phyloP scores from a whole-genome alignment of 306 rosid genomes.

The Urtica urens region DNA sequence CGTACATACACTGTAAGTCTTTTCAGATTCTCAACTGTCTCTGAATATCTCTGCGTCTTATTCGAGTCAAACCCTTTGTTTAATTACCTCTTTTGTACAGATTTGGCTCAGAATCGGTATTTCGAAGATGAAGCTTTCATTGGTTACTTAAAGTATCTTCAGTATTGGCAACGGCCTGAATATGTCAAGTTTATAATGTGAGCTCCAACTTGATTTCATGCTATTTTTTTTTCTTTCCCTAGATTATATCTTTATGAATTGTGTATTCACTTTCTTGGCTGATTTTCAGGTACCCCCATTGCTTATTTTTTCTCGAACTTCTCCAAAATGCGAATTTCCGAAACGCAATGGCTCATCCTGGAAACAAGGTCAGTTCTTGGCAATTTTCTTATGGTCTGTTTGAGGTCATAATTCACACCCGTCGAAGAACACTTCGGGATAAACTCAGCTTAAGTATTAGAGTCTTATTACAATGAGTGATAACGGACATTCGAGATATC shows the following conservation, averaged over 20 bases:
- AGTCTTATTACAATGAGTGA: too few relatives aligned
- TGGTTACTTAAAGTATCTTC: slow-evolving; percentile 89
- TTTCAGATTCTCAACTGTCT: neutral
- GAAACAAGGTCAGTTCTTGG: slow-evolving; percentile 74
- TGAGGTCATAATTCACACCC: too few relatives aligned
- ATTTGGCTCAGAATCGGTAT: slow-evolving; percentile 92
- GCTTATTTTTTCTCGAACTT: slow-evolving; percentile 83
- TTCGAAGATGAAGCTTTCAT: slow-evolving; percentile 94
- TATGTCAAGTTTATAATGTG: slow-evolving; percentile 72
- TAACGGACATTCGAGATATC: too few relatives aligned
- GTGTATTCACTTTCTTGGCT: neutral
- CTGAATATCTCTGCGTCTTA: neutral
- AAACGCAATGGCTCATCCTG: slow-evolving; percentile 96
- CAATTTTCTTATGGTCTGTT: too few relatives aligned
- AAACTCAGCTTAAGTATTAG: too few relatives aligned
- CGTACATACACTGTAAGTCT: slow-evolving; percentile 76
- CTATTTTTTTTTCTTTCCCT: neutral
- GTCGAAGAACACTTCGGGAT: too few relatives aligned
- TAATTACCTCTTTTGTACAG: slow-evolving; percentile 18
- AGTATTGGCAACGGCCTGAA: slow-evolving; percentile 95
- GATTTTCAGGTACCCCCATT: slow-evolving; percentile 77
- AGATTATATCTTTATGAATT: slow-evolving; percentile 3
- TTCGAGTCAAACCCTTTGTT: neutral
- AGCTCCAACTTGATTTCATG: slow-evolving; percentile 20
- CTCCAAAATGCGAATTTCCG: slow-evolving; percentile 89